Percentiles rank a stretch among this genome's conserved stretches.
phyloP scores from a whole-genome alignment of 306 rosid species.

The Senna tora region DNA sequence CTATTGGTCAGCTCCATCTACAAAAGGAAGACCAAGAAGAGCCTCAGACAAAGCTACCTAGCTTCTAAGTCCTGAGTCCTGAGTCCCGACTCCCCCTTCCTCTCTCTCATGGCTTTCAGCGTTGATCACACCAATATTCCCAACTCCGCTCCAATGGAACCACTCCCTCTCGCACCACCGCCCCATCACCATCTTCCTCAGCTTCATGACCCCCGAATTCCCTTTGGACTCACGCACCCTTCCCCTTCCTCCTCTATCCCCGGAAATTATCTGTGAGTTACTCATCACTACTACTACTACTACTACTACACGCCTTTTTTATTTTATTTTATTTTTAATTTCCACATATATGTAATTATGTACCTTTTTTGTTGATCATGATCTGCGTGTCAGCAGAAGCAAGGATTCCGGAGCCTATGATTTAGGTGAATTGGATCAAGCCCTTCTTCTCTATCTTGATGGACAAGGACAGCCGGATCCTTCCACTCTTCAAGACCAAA shows the following conservation, averaged over 20 bases:
- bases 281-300: no score
- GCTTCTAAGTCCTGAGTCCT: no score
- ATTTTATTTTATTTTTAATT: not conserved
- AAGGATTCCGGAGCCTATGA: constrained; percentile 85
- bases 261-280: constrained; percentile 66
- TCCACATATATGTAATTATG: not conserved
- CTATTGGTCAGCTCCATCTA: not conserved
- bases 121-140: constrained; percentile 48
- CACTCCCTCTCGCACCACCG: constrained; percentile 52
- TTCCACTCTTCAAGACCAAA: constrained; percentile 67
- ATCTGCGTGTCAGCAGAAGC: constrained; percentile 43
- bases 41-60: constrained; percentile 9
- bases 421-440: constrained; percentile 93
- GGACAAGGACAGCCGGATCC: constrained; percentile 63
- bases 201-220: constrained; percentile 50
- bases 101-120: constrained; percentile 62
- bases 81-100: no score
- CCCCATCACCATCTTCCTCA: constrained; percentile 45
- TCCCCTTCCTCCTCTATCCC: constrained; percentile 66
- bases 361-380: not conserved
- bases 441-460: constrained; percentile 87
- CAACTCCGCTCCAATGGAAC: constrained; percentile 43
- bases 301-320: not conserved
- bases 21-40: constrained; percentile 33
- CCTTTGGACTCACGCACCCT: constrained; percentile 77